Conservation (phyloP, 2,329 filamentous ascomycete genomes). For the Ceratocystis cacaofunesta region DNA sequence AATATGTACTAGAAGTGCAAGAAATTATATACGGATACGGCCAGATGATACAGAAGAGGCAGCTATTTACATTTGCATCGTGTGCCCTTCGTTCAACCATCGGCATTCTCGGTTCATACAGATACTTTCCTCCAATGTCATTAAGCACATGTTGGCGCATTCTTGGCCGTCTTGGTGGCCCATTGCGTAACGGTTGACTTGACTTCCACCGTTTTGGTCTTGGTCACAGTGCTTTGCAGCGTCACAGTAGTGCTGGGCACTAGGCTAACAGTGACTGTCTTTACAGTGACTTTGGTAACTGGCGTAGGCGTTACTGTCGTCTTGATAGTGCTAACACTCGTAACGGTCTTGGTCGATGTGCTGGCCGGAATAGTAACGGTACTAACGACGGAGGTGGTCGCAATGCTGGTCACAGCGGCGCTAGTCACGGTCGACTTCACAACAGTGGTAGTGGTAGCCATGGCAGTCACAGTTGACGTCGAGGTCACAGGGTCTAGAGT, state of each 20-base stretch:
- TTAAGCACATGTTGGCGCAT: conserved; percentile 6
- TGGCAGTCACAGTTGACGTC: neutral
- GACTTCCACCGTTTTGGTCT: neutral
- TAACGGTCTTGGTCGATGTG: neutral
- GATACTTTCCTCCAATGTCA: neutral
- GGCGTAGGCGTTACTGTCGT: neutral
- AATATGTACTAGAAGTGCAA: neutral
- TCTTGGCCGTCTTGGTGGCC: conserved; percentile 7
- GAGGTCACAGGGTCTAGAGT: neutral
- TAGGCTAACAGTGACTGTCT: neutral
- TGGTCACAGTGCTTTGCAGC: conserved; percentile 5
- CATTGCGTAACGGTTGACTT: neutral
- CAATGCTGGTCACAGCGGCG: conserved; percentile 2
- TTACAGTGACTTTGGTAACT: neutral
- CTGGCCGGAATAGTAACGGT: neutral
- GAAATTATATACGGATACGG: neutral
- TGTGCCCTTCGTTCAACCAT: neutral
- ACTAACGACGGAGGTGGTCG: neutral
- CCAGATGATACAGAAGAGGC: neutral
- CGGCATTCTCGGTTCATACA: no score
- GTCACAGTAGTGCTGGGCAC: neutral
- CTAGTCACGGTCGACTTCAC: neutral
- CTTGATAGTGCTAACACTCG: neutral
- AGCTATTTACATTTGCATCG: neutral
- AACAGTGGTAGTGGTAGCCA: neutral